Evolutionary conservation across 164 flowering plant species (phyloP).

Genomic region (Magnolia changhungtana): DNA sequence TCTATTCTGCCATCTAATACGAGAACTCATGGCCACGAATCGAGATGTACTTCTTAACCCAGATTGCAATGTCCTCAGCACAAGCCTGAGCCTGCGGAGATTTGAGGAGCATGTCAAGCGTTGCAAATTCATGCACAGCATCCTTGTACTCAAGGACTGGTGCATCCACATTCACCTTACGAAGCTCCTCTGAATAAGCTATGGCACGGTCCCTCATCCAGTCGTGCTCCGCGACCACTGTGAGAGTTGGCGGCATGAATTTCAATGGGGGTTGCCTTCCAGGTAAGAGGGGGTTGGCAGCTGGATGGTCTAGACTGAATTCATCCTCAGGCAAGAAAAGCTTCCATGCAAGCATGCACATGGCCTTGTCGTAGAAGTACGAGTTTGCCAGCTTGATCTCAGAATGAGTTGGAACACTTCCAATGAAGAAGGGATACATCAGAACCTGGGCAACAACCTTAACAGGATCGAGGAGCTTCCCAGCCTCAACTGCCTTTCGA

Average conservation of each 20-base stretch:
- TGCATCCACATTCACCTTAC: constrained; percentile 55
- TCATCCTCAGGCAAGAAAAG: constrained; percentile 50
- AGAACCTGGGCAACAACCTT: constrained; percentile 58
- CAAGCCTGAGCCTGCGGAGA: constrained; percentile 61
- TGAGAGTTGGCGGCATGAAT: constrained; percentile 55
- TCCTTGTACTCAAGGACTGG: constrained; percentile 59
- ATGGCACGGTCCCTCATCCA: constrained; percentile 66
- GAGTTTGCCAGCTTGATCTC: constrained; percentile 52
- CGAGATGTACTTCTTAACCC: constrained; percentile 61
- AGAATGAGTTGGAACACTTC: constrained; percentile 51
- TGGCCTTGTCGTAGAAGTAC: constrained; percentile 53
- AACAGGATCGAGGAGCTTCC: constrained; percentile 50
- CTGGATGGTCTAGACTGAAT: constrained; percentile 51
- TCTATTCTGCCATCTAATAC: constrained; percentile 23
- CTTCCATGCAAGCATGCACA: constrained; percentile 53
- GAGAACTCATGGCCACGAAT: constrained; percentile 53
- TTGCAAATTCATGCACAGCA: constrained; percentile 57
- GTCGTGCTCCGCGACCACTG: constrained; percentile 57
- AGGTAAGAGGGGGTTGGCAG: constrained; percentile 51
- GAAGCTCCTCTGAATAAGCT: constrained; percentile 54
- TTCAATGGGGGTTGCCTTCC: constrained; percentile 39
- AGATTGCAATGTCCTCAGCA: constrained; percentile 55
- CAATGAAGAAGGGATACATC: constrained; percentile 64
- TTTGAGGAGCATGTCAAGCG: constrained; percentile 49
- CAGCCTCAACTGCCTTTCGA: constrained; percentile 45